These are phyloP conservation scores for Phialemoniopsis sp. DNA, from an alignment of 2,329 filamentous ascomycete species.

Conservation along the genomic window DNA sequence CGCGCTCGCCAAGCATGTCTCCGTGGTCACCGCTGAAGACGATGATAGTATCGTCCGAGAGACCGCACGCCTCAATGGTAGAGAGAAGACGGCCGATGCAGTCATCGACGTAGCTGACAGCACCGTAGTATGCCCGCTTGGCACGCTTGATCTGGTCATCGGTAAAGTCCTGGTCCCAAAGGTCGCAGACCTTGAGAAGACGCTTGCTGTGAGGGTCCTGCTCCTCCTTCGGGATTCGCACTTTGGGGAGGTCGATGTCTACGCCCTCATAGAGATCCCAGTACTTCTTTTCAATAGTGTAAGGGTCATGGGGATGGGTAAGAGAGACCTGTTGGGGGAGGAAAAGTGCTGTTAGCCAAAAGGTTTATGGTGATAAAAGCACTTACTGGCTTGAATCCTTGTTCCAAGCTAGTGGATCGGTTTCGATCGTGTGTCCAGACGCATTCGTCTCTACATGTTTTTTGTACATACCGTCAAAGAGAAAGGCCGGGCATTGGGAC, in stretches of 20 bases:
- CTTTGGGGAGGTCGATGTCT: slow-evolving; percentile 78
- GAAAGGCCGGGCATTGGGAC: slow-evolving; percentile 71
- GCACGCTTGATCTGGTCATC: slow-evolving; percentile 84
- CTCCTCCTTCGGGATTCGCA: slow-evolving; percentile 73
- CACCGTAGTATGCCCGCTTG: slow-evolving; percentile 85
- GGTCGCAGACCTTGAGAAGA: slow-evolving; percentile 79
- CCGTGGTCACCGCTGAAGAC: slow-evolving; percentile 93
- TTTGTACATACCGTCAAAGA: slow-evolving; percentile 61
- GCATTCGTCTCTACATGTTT: no score
- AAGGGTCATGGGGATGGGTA: slow-evolving; percentile 92
- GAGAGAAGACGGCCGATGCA: slow-evolving; percentile 80
- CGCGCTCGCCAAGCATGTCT: slow-evolving; percentile 91
- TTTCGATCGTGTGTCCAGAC: no score
- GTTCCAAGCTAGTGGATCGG: no score
- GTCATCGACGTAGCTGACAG: slow-evolving; percentile 91
- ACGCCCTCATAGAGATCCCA: slow-evolving; percentile 90
- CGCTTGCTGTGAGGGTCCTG: slow-evolving; percentile 86
- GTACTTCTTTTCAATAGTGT: slow-evolving; percentile 89
- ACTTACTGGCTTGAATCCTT: no score
- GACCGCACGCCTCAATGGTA: slow-evolving; percentile 72
- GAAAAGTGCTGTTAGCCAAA: slow-evolving; percentile 6
- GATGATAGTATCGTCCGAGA: slow-evolving; percentile 83
- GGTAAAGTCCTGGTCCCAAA: slow-evolving; percentile 79
- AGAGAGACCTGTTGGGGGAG: slow-evolving; percentile 60
- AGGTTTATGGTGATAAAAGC: not conserved